These are phyloP conservation scores for Blepharisma undulans DNA, from an alignment of 169 alveolate genomes.

Conservation along the genomic window DNA sequence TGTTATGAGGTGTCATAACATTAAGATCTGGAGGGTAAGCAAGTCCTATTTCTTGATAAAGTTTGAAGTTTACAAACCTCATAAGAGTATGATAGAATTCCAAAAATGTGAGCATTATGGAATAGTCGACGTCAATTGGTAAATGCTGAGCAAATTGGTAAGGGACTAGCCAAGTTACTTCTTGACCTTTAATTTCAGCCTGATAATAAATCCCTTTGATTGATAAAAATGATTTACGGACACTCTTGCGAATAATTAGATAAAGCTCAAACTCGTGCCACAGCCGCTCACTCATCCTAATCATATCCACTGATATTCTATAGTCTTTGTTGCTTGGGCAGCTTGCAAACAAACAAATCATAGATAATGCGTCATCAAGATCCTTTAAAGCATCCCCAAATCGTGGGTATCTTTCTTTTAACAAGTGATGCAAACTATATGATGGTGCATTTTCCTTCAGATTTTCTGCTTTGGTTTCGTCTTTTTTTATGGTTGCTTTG, in stretches of 20 bases:
- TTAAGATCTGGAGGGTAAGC: slow-evolving; percentile 79
- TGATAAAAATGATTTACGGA: slow-evolving; percentile 91
- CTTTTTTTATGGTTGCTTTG: slow-evolving; percentile 88
- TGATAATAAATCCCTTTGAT: slow-evolving; percentile 98
- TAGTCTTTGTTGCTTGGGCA: slow-evolving; percentile 82
- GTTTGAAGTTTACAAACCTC: slow-evolving; percentile 91
- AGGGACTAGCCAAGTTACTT: slow-evolving; percentile 98
- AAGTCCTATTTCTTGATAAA: slow-evolving; percentile 85
- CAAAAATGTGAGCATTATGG: slow-evolving; percentile 92
- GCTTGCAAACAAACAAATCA: slow-evolving; percentile 93
- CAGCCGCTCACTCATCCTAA: slow-evolving; percentile 70
- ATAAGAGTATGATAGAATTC: slow-evolving; percentile 92
- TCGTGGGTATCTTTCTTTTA: slow-evolving; percentile 97
- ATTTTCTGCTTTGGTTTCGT: slow-evolving; percentile 84
- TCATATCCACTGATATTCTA: slow-evolving; percentile 76
- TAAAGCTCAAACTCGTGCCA: slow-evolving; percentile 88
- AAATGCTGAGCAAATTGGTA: slow-evolving; percentile 94
- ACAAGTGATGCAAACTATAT: slow-evolving; percentile 92
- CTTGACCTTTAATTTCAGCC: slow-evolving; percentile 93
- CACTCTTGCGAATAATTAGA: slow-evolving; percentile 71
- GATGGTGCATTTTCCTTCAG: slow-evolving; percentile 87
- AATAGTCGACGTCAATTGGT: slow-evolving; percentile 96
- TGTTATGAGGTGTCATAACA: too few species aligned
- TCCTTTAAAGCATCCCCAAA: slow-evolving; percentile 96
- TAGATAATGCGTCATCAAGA: slow-evolving; percentile 97